phyloP scores from a whole-genome alignment of 169 alveolate genomes.

The Cryptosporidium canis region DNA sequence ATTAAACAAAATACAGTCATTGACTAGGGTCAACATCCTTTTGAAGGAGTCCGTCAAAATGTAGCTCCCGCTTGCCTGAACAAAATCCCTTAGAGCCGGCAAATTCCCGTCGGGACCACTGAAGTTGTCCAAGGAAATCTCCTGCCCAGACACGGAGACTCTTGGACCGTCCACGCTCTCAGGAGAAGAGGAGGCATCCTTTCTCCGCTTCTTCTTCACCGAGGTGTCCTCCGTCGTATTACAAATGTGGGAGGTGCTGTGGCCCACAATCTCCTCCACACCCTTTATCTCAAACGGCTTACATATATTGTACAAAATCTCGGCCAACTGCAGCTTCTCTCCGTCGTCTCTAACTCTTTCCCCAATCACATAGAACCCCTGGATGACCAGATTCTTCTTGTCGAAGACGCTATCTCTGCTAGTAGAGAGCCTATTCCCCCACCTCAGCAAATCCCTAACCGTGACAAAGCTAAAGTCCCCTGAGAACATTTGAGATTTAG shows the following conservation, averaged over 20 bases:
- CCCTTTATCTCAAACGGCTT: constrained; percentile 20
- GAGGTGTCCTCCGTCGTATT: background rate
- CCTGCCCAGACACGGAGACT: too few species aligned
- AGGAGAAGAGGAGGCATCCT: background rate
- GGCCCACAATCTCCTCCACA: background rate
- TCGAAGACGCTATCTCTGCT: constrained; percentile 43
- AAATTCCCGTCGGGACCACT: background rate
- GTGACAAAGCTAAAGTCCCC: constrained; percentile 92
- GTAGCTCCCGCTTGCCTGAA: background rate
- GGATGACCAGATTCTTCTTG: constrained; percentile 85
- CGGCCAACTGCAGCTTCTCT: constrained; percentile 85
- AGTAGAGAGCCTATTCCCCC: constrained; percentile 91
- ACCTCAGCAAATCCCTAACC: constrained; percentile 97
- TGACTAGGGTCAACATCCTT: constrained; percentile 88
- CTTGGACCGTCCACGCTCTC: too few species aligned
- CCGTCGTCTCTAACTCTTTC: constrained; percentile 91
- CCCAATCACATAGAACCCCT: constrained; percentile 93
- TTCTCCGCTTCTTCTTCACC: background rate
- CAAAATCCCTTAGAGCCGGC: background rate
- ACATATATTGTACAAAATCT: constrained; percentile 78
- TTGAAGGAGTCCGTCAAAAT: constrained; percentile 73
- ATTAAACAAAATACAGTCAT: constrained; percentile 89
- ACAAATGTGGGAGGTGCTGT: background rate
- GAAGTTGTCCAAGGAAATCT: background rate
- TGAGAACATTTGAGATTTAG: constrained; percentile 82